phyloP scores from a whole-genome alignment of 148 eudicot species.

The Silene latifolia region DNA sequence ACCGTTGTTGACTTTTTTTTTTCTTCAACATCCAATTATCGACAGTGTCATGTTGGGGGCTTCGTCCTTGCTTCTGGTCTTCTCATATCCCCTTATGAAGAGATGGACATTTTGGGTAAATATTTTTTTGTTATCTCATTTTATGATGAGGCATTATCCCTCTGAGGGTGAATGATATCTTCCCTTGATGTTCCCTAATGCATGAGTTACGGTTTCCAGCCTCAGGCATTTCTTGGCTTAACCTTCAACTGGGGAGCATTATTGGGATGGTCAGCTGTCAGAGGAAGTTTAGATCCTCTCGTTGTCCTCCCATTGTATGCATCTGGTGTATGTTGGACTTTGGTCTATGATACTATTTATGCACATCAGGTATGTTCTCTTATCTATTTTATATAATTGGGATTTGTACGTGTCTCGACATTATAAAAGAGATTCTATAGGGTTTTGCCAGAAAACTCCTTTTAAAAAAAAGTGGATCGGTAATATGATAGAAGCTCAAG shows the following conservation, averaged over 20 bases:
- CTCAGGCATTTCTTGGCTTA: conserved; percentile 95
- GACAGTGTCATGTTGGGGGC: conserved; percentile 83
- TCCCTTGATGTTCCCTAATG: conserved; percentile 12
- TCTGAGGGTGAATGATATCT: neutral
- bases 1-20: neutral
- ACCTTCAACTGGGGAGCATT: conserved; percentile 99
- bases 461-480: neutral
- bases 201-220: conserved; percentile 47
- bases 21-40: conserved; percentile 4
- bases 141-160: neutral
- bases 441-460: too few species aligned
- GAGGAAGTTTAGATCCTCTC: conserved; percentile 81
- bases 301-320: conserved; percentile 74
- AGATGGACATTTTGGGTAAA: conserved; percentile 95
- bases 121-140: neutral
- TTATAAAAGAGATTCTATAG: neutral
- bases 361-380: conserved; percentile 82
- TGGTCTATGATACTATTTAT: conserved; percentile 94
- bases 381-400: neutral
- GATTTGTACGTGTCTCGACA: neutral
- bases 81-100: conserved; percentile 96
- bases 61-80: conserved; percentile 88
- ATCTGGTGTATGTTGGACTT: conserved; percentile 93
- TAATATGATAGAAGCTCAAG: too few species aligned
- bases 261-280: conserved; percentile 93